Evolutionary conservation across 495 filamentous ascomycete genomes (phyloP).

Genomic region (Astrothelium macrocarpum): DNA sequence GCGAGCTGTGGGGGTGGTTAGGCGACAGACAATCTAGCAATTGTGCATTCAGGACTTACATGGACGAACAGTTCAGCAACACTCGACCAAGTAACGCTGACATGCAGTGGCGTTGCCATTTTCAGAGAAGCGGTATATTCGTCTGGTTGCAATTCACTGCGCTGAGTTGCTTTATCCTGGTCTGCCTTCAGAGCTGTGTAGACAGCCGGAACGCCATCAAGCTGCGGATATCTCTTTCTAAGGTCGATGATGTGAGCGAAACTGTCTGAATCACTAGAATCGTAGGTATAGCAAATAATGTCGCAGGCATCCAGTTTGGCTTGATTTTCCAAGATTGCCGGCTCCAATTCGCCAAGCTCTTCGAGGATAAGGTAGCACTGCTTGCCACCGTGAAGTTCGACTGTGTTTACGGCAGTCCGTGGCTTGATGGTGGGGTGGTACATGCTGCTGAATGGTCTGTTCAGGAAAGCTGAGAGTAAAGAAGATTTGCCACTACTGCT

Average conservation of each 20-base stretch:
- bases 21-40: constrained; percentile 18
- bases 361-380: constrained; percentile 94
- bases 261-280: constrained; percentile 89
- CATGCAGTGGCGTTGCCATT: constrained; percentile 83
- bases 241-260: constrained; percentile 84
- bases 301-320: constrained; percentile 88
- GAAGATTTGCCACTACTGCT: constrained; percentile 78
- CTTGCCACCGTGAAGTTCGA: constrained; percentile 90
- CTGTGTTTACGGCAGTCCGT: constrained; percentile 86
- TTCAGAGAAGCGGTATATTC: constrained; percentile 72
- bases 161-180: constrained; percentile 84
- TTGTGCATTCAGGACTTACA: constrained; percentile 22
- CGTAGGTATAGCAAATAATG: constrained; percentile 89
- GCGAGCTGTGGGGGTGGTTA: constrained; percentile 45
- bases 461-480: constrained; percentile 82
- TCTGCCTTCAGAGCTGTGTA: constrained; percentile 93
- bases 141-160: constrained; percentile 84
- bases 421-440: constrained; percentile 94
- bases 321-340: constrained; percentile 85
- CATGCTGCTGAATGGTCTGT: constrained; percentile 71
- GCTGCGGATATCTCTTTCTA: constrained; percentile 60
- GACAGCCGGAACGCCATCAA: constrained; percentile 78
- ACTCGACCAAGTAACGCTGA: constrained; percentile 82
- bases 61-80: constrained; percentile 85
- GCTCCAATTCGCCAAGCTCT: constrained; percentile 91